Base-by-base conservation (phyloP, 225 moss, liverwort and hornwort species). In the Marchantia paleacea region DNA sequence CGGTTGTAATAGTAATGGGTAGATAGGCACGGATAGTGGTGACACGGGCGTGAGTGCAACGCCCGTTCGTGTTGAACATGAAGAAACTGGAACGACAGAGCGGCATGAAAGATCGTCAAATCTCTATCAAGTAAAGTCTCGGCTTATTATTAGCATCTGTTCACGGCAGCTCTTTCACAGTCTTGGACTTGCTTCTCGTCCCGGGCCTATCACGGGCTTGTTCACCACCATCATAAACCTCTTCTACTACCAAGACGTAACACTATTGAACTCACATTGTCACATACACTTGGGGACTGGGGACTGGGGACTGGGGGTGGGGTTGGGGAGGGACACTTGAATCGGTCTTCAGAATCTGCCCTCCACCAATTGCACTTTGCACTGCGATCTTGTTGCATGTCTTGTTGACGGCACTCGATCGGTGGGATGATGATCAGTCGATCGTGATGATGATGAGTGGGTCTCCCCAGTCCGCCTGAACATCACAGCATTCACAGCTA, bases 81-180 rank as follows among this genome's bases (percentile, higher is more conserved):
- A 83, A 74, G 69, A 67, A 73, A 58, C 73, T 75, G 68, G 80
- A 83, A 52, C 52, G 61, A 22, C 86, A 73, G 74, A 66, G 26
- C 55, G 66, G 39, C 48, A 65, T 60, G 65, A 80, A 80, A 52
- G 82, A 80, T 18, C 65, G 72, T 28, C 76, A 82, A 73, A 64
- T 77, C 55, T 14, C 55, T 64, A 70, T 73, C 20, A 82, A 66
- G 85, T 85, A 73, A 25, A 39, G 10, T 73, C 73, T 52, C n/a
- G 52, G 25, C 70, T 70, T 71, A 7, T 70, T 47, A 48, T 72
- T 49, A 51, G 3, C 70, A 48, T 16, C 20, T 47, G 18, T 58
- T 58, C 39, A 39, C 39, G 39, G 39, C 39, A 39, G 39, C 39
- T 39, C 39, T 39, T 39, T 39, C 39, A 20, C 58, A 3, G 65